phyloP scores from a whole-genome alignment of 2,329 filamentous ascomycete genomes.

The Calonectria pseudoturangicola region DNA sequence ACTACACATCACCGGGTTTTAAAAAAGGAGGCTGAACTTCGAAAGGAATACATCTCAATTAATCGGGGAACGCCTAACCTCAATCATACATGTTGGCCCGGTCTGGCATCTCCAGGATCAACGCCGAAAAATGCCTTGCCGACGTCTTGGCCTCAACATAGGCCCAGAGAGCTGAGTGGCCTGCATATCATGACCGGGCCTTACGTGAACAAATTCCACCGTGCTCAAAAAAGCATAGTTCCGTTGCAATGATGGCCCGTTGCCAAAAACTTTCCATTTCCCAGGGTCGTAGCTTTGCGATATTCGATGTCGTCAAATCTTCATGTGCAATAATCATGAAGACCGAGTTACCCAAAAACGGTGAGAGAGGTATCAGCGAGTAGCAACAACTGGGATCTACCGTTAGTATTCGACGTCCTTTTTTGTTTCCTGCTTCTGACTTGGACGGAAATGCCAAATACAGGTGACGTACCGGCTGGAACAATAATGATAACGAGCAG shows the following conservation, averaged over 20 bases:
- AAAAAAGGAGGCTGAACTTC: neutral
- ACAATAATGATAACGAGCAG: constrained; percentile 96
- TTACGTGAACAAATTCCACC: constrained; percentile 61
- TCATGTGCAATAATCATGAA: constrained; percentile 48
- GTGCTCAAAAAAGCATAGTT: constrained; percentile 58
- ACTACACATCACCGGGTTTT: neutral
- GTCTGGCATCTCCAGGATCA: constrained; percentile 48
- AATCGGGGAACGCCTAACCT: constrained; percentile 67
- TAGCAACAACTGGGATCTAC: constrained; percentile 59
- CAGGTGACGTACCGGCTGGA: constrained; percentile 81
- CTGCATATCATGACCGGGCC: constrained; percentile 55
- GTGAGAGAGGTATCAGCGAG: constrained; percentile 54
- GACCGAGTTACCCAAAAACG: constrained; percentile 53
- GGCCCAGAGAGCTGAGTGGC: constrained; percentile 45
- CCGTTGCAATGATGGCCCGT: constrained; percentile 55
- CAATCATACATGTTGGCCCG: constrained; percentile 66
- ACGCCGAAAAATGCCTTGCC: constrained; percentile 45
- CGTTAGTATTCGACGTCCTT: constrained; percentile 38
- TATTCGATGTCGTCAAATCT: constrained; percentile 54
- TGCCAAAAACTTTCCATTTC: constrained; percentile 56
- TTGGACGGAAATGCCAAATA: neutral
- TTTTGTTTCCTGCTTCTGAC: neutral
- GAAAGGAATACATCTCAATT: constrained; percentile 63
- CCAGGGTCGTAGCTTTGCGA: constrained; percentile 54
- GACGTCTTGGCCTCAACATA: constrained; percentile 38